Conservation (phyloP, 192 early-diverging fungal genomes). For the Lunasporangiospora selenospora region DNA sequence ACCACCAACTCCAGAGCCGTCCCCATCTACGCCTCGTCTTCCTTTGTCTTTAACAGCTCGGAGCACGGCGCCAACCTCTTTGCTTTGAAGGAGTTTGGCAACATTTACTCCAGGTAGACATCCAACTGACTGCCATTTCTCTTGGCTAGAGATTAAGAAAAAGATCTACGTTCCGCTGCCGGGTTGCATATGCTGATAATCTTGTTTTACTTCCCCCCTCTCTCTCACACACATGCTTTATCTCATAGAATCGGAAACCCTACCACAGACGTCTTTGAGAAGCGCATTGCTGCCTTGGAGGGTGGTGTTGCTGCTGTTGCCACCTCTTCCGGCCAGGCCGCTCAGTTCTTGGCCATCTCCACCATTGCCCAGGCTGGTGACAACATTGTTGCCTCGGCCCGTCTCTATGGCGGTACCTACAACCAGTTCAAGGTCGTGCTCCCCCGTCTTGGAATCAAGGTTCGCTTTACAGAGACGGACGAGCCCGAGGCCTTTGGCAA, state of each 20-base stretch:
- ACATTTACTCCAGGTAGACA: constrained; percentile 86
- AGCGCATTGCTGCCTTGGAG: constrained; percentile 92
- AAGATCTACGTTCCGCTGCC: too few species aligned
- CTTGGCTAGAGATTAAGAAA: too few species aligned
- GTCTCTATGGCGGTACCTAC: constrained; percentile 79
- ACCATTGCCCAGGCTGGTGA: constrained; percentile 82
- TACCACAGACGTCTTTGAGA: constrained; percentile 88
- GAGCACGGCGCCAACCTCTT: constrained; percentile 87
- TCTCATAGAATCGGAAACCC: constrained; percentile 71
- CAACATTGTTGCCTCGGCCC: constrained; percentile 86
- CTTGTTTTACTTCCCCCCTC: not conserved
- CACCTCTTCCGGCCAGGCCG: constrained; percentile 75
- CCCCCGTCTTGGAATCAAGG: constrained; percentile 83
- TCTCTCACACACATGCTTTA: not conserved
- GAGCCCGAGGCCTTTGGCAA: constrained; percentile 75
- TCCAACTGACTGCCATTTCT: too few species aligned
- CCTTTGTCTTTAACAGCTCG: constrained; percentile 83
- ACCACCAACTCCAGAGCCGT: constrained; percentile 83
- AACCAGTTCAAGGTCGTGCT: constrained; percentile 89
- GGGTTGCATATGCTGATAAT: too few species aligned
- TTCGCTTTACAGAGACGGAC: constrained; percentile 79
- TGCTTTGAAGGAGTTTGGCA: constrained; percentile 72
- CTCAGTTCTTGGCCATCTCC: constrained; percentile 83
- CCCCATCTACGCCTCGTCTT: constrained; percentile 91
- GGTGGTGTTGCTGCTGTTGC: constrained; percentile 79